Evolutionary conservation across 305 asterid genomes (phyloP).

Genomic region (Solanum aculeatissimum): DNA sequence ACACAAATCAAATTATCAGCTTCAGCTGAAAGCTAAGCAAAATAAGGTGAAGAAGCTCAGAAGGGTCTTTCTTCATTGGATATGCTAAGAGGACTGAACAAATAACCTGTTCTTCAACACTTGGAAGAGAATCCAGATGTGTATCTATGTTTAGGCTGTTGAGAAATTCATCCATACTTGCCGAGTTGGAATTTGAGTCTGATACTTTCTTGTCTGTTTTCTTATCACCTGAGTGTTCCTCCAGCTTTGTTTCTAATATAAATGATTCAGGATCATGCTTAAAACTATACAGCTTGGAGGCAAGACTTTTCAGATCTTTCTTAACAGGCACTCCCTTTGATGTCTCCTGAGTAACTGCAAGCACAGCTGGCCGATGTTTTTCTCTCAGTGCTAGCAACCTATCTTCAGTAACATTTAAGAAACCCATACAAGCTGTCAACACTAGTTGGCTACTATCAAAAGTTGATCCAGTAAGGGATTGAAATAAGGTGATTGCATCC

Average conservation of each 20-base stretch:
- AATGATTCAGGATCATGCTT: conserved; percentile 48
- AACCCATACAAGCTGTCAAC: conserved; percentile 88
- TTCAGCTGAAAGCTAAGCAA: background rate
- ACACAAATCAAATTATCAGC: background rate
- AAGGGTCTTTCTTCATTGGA: background rate
- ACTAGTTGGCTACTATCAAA: conserved; percentile 95
- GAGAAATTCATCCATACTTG: conserved; percentile 42
- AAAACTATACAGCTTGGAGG: conserved; percentile 77
- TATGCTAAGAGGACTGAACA: background rate
- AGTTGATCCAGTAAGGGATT: conserved; percentile 71
- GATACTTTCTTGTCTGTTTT: conserved; percentile 12
- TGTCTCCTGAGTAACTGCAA: conserved; percentile 53
- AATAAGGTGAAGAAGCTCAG: background rate
- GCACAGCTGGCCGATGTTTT: conserved; percentile 63
- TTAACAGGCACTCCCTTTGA: conserved; percentile 37
- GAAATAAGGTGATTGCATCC: conserved; percentile 72
- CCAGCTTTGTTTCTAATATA: conserved; percentile 31
- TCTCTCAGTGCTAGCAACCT: conserved; percentile 54
- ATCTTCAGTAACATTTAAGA: conserved; percentile 54
- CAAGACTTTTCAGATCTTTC: conserved; percentile 69
- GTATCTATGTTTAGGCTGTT: conserved; percentile 39
- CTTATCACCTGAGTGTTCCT: conserved; percentile 29
- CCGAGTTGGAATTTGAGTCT: conserved; percentile 27
- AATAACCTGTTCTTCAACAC: conserved; percentile 78
- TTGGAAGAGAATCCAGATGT: conserved; percentile 71